Percentiles rank a stretch among this genome's conserved stretches.
Evolutionary conservation across 257 asterid species (phyloP).

Genomic region (Nicotiana sylvestris): DNA sequence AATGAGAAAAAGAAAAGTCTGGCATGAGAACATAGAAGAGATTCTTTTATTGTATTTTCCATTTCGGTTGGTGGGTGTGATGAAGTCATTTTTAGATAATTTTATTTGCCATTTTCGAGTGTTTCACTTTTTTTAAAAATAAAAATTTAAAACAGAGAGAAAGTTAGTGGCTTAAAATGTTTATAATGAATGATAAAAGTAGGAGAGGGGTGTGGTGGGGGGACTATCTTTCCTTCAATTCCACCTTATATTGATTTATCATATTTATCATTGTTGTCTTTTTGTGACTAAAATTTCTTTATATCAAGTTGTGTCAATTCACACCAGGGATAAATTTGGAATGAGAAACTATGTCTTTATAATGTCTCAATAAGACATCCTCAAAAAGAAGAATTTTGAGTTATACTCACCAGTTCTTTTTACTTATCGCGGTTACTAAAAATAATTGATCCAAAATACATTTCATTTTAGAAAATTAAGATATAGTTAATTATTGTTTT

Average conservation of each 20-base stretch:
- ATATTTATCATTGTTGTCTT: neutral
- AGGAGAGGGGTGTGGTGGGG: neutral
- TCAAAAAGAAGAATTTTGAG: too few relatives aligned
- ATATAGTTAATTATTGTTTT: too few relatives aligned
- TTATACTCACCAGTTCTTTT: too few relatives aligned
- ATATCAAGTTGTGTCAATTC: too few relatives aligned
- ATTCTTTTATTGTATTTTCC: neutral
- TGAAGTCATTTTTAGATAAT: neutral
- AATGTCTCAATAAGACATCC: too few relatives aligned
- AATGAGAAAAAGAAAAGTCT: neutral
- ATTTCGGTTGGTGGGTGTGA: neutral
- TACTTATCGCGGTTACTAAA: too few relatives aligned
- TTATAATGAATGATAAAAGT: neutral
- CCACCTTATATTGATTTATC: neutral
- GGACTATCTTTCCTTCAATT: neutral
- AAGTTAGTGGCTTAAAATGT: neutral
- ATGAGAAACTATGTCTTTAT: too few relatives aligned
- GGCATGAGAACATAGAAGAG: neutral
- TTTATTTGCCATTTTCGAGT: neutral
- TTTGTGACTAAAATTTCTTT: neutral
- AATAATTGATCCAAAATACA: too few relatives aligned
- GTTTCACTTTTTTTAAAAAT: neutral
- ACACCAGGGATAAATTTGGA: too few relatives aligned
- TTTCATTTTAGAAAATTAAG: too few relatives aligned
- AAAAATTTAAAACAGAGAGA: neutral